Percentiles rank a stretch among this genome's conserved stretches.
Conservation (phyloP, 163 green algal species). For the Volvox carteri region DNA sequence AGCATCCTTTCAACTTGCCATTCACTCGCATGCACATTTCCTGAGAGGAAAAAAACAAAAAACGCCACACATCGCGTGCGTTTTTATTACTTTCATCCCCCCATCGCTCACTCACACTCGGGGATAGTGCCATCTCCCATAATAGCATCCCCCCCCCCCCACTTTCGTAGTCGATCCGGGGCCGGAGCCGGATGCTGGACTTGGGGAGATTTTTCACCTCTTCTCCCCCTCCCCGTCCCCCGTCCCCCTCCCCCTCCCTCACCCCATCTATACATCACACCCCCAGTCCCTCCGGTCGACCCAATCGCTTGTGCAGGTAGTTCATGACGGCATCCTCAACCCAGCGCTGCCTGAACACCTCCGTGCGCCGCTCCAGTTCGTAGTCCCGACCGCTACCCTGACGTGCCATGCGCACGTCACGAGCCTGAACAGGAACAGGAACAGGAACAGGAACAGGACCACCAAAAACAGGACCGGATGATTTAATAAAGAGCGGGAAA, state of each 20-base stretch:
- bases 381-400: conserved; percentile 33
- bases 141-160: too few relatives aligned
- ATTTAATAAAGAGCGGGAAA: neutral
- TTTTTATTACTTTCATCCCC: too few relatives aligned
- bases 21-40: too few relatives aligned
- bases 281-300: neutral
- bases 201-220: neutral
- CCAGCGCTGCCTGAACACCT: conserved; percentile 65
- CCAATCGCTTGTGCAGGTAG: conserved; percentile 58
- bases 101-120: too few relatives aligned
- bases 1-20: too few relatives aligned
- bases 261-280: neutral
- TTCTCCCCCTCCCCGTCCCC: neutral
- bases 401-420: conserved; percentile 39
- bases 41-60: too few relatives aligned
- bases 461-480: neutral
- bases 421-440: neutral
- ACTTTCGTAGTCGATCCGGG: too few relatives aligned
- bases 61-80: too few relatives aligned
- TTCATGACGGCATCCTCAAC: conserved; percentile 64
- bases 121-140: too few relatives aligned
- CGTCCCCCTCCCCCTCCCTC: neutral
- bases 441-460: neutral
- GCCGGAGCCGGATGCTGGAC: too few relatives aligned
- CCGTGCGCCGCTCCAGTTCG: conserved; percentile 45